Evolutionary conservation across 164 flowering plant genomes (phyloP).

Genomic region (Magnolia kwangsiensis): DNA sequence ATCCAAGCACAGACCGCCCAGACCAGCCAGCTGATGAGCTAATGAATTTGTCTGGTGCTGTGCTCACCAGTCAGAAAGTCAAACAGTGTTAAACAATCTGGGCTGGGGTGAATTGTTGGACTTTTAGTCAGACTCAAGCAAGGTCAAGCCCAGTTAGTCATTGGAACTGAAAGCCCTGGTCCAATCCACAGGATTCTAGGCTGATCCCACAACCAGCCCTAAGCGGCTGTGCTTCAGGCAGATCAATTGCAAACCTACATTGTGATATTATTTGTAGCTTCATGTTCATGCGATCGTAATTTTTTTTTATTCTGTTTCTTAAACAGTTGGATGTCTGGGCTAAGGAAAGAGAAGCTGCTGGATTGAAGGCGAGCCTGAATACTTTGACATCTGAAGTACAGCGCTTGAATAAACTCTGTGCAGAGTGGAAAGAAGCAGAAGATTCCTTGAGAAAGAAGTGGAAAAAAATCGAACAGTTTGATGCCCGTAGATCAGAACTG

Average conservation of each 20-base stretch:
- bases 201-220: background rate
- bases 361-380: conserved; percentile 85
- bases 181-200: background rate
- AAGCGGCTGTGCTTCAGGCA: background rate
- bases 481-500: conserved; percentile 92
- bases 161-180: background rate
- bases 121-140: background rate
- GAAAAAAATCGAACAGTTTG: conserved; percentile 99
- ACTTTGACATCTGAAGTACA: conserved; percentile 84
- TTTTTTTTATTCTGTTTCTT: conserved; percentile 12
- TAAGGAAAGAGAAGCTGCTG: conserved; percentile 97
- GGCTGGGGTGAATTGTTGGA: background rate
- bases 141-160: background rate
- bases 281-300: background rate
- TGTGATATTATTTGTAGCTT: background rate
- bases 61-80: too few species aligned
- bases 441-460: conserved; percentile 89
- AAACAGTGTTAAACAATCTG: too few species aligned
- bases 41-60: too few species aligned
- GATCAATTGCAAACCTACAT: background rate
- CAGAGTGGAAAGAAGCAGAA: conserved; percentile 98
- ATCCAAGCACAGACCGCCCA: too few species aligned
- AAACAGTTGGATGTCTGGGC: conserved; percentile 91
- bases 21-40: too few species aligned
- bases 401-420: conserved; percentile 79